These are phyloP conservation scores for Candida easanensis DNA, from an alignment of 805 yeast species.

Conservation along the genomic window DNA sequence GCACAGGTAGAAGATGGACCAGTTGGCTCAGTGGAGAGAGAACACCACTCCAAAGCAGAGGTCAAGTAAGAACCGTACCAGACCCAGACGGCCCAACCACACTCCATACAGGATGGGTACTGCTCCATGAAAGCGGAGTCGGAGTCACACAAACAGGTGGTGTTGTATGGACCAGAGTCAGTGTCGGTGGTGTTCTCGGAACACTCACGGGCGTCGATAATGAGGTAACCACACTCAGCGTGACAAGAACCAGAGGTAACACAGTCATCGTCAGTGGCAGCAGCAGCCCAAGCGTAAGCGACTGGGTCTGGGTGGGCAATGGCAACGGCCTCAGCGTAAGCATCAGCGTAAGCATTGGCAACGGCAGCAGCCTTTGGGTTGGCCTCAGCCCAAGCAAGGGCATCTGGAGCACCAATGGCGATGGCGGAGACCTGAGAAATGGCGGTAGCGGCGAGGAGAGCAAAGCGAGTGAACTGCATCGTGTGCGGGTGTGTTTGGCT, in stretches of 20 bases:
- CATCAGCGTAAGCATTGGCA: conserved; percentile 16
- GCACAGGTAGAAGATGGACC: conserved; percentile 7
- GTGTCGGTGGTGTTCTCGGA: conserved; percentile 15
- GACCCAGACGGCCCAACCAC: conserved; percentile 35
- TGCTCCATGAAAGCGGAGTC: conserved; percentile 25
- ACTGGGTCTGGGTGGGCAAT: conserved; percentile 26
- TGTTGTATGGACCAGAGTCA: conserved; percentile 20
- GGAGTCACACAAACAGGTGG: conserved; percentile 25
- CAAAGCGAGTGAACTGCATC: conserved; percentile 16
- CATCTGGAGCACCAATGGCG: conserved; percentile 10
- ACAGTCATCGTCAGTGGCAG: conserved; percentile 25
- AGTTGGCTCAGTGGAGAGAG: conserved; percentile 10
- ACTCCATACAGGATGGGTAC: conserved; percentile 30
- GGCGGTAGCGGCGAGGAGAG: conserved; percentile 13
- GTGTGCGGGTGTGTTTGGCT: conserved; percentile 15
- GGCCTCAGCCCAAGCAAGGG: conserved; percentile 19
- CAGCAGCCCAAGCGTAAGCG: conserved; percentile 24
- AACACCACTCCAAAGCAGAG: conserved; percentile 7
- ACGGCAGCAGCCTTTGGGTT: conserved; percentile 18
- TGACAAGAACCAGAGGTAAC: conserved; percentile 31
- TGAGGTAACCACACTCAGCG: conserved; percentile 32
- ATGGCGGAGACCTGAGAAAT: conserved; percentile 13
- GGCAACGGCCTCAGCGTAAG: conserved; percentile 18
- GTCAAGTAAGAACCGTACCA: conserved; percentile 25
- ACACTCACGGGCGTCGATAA: conserved; percentile 30